phyloP scores from a whole-genome alignment of 495 filamentous ascomycete species.

The Thermochaetoides thermophila region DNA sequence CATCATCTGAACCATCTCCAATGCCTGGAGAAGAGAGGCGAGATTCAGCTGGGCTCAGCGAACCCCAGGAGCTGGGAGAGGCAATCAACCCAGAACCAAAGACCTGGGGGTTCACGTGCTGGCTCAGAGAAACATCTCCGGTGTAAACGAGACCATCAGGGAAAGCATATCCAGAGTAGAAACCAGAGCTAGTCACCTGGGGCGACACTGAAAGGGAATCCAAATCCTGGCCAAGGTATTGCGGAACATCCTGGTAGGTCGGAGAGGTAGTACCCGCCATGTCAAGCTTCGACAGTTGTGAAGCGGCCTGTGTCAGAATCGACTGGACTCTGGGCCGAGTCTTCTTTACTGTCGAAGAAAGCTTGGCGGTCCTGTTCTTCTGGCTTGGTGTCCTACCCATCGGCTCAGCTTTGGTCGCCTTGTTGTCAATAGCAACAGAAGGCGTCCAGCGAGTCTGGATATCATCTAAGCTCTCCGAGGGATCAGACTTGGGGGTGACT shows the following conservation, averaged over 20 bases:
- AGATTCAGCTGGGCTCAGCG: conserved; percentile 33
- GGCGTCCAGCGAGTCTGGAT: conserved; percentile 29
- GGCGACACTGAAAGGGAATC: conserved; percentile 29
- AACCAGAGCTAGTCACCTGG: conserved; percentile 18
- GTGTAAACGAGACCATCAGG: conserved; percentile 30
- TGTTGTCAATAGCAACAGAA: conserved; percentile 17
- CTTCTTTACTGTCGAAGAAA: conserved; percentile 25
- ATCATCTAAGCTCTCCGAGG: conserved; percentile 30
- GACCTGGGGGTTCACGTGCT: conserved; percentile 33
- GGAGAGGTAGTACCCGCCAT: conserved; percentile 31
- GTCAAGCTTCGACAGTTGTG: conserved; percentile 34
- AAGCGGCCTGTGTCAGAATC: conserved; percentile 27
- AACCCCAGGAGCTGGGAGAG: conserved; percentile 35
- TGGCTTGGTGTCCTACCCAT: conserved; percentile 35
- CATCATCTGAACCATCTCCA: conserved; percentile 30
- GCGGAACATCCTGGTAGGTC: conserved; percentile 21
- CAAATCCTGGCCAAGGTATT: conserved; percentile 32
- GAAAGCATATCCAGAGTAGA: conserved; percentile 26
- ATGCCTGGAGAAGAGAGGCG: conserved; percentile 33
- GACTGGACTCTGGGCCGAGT: conserved; percentile 29
- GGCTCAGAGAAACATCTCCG: conserved; percentile 22
- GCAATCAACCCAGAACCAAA: conserved; percentile 27
- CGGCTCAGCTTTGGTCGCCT: conserved; percentile 26
- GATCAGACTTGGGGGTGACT: conserved; percentile 35
- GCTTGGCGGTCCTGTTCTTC: conserved; percentile 32